Conservation (phyloP, 2,329 filamentous ascomycete species). For the Byssochlamys sp. region DNA sequence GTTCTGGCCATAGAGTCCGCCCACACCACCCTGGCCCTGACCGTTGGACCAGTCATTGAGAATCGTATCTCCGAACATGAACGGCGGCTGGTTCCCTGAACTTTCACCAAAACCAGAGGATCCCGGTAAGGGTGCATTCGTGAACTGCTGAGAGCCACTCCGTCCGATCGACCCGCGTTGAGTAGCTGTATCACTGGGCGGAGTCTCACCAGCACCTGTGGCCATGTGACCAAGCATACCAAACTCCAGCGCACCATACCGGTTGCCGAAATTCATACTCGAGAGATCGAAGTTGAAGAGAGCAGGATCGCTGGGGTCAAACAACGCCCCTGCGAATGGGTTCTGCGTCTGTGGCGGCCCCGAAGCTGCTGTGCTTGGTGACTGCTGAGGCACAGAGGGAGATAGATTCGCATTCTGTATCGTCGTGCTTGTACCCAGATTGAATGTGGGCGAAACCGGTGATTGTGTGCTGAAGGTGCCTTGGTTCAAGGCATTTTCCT, state of each 20-base stretch:
- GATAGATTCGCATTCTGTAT: conserved; percentile 26
- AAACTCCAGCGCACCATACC: conserved; percentile 91
- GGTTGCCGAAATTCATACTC: conserved; percentile 87
- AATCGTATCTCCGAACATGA: conserved; percentile 38
- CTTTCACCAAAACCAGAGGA: conserved; percentile 36
- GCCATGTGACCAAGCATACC: conserved; percentile 95
- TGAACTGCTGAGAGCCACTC: conserved; percentile 32
- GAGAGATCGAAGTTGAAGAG: conserved; percentile 94
- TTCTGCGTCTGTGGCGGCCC: conserved; percentile 27
- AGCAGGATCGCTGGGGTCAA: conserved; percentile 84
- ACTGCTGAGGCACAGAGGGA: conserved; percentile 39
- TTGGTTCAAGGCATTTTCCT: conserved; percentile 37
- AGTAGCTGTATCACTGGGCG: conserved; percentile 54
- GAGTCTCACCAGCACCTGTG: conserved; percentile 73
- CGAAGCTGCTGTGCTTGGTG: conserved; percentile 38
- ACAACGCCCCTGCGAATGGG: conserved; percentile 51
- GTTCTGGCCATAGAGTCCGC: conserved; percentile 27
- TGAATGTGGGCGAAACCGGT: conserved; percentile 64
- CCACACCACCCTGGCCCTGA: conserved; percentile 25
- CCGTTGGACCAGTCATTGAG: conserved; percentile 38
- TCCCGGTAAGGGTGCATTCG: conserved; percentile 23
- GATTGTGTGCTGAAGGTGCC: conserved; percentile 59
- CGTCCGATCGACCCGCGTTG: conserved; percentile 38
- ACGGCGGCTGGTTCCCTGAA: conserved; percentile 34
- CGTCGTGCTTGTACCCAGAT: conserved; percentile 38